Conservation (phyloP, 805 yeast genomes). For the Maudiozyma bulderi region DNA sequence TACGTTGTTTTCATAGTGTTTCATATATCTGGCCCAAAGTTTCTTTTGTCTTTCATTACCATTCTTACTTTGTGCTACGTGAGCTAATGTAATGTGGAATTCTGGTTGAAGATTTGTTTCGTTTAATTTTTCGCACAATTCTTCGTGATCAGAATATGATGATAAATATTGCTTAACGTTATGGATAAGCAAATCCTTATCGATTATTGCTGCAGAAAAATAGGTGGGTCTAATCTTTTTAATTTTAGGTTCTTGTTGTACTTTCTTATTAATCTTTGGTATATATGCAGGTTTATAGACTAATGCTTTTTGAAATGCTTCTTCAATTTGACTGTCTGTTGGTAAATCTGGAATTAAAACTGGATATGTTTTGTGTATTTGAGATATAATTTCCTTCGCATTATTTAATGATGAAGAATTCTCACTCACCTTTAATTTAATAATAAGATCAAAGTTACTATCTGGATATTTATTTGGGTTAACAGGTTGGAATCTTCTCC, state of each 20-base stretch:
- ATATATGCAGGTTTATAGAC: slow-evolving; percentile 43
- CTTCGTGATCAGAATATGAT: background rate
- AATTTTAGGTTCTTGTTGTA: slow-evolving; percentile 5
- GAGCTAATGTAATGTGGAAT: slow-evolving; percentile 65
- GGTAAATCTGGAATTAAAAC: slow-evolving; percentile 36
- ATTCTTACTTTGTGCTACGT: slow-evolving; percentile 29
- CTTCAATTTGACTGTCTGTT: slow-evolving; percentile 31
- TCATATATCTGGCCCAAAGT: slow-evolving; percentile 22
- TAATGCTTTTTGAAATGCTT: slow-evolving; percentile 46
- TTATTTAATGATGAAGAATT: slow-evolving; percentile 41
- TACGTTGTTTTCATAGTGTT: slow-evolving; percentile 13
- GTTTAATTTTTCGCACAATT: background rate
- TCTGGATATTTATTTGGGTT: slow-evolving; percentile 46
- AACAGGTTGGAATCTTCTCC: slow-evolving; percentile 58
- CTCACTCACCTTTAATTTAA: slow-evolving; percentile 42
- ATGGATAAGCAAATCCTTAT: slow-evolving; percentile 10
- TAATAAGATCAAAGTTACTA: slow-evolving; percentile 50
- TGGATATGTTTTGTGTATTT: slow-evolving; percentile 36
- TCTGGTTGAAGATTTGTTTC: slow-evolving; percentile 37
- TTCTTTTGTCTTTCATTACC: slow-evolving; percentile 19
- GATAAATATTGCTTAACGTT: slow-evolving; percentile 2
- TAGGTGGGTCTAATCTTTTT: slow-evolving; percentile 32
- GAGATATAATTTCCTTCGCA: slow-evolving; percentile 34
- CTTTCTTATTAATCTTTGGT: slow-evolving; percentile 14
- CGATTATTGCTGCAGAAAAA: slow-evolving; percentile 35